Percentiles rank a stretch among this genome's conserved stretches.
Conservation (phyloP, 2,329 filamentous ascomycete genomes). For the Ascochyta viciae-villosae region DNA sequence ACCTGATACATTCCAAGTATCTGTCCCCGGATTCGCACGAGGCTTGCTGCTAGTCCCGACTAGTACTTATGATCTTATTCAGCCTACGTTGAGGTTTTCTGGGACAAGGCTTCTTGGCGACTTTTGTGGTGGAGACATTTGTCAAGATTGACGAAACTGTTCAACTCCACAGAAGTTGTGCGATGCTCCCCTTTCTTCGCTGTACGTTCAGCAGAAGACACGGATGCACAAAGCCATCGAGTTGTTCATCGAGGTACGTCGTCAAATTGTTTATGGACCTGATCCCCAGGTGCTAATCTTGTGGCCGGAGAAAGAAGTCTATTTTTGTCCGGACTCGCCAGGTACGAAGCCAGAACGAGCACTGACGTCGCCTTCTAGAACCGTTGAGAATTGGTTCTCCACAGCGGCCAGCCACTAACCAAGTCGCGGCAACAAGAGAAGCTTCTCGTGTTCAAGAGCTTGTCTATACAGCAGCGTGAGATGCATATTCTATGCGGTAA, state of each 20-base stretch:
- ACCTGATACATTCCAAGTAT: not conserved
- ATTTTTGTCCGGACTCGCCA: conserved; percentile 26
- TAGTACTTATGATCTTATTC: conserved; percentile 9
- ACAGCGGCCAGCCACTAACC: conserved; percentile 23
- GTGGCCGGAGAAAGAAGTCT: conserved; percentile 14
- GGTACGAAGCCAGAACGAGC: conserved; percentile 13
- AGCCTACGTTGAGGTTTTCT: conserved; percentile 10
- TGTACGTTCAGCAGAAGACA: not conserved
- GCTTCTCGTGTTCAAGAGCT: conserved; percentile 17
- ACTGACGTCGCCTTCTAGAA: conserved; percentile 28
- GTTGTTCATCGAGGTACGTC: not conserved
- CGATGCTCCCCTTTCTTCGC: not conserved
- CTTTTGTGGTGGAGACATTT: conserved; percentile 5
- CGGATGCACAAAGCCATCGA: conserved; percentile 3
- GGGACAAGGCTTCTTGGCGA: conserved; percentile 1
- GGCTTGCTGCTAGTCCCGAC: not conserved
- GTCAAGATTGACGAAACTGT: not conserved
- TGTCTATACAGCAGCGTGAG: not conserved
- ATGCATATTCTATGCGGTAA: not conserved
- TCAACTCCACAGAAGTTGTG: not conserved
- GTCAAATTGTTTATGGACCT: conserved; percentile 15
- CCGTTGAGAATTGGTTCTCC: conserved; percentile 30
- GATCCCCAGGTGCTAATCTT: conserved; percentile 6
- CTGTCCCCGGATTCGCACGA: conserved; percentile 6
- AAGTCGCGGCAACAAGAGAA: conserved; percentile 15